Conservation (phyloP, 768 basidiomycete species). For the Tylopilus sp. region DNA sequence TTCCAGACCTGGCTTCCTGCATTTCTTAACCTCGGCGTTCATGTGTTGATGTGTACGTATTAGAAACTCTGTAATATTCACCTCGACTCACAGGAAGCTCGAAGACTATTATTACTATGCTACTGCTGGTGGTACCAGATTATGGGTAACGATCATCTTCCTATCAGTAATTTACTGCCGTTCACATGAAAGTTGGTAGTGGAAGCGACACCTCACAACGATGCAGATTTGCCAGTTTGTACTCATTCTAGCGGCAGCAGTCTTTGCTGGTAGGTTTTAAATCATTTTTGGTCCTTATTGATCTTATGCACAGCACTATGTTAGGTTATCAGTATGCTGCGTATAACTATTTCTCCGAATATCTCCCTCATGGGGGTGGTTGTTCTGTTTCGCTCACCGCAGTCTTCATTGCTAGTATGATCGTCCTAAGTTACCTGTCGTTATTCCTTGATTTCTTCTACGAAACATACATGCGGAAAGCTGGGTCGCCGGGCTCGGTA, state of each 20-base stretch:
- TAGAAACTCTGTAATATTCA: background rate
- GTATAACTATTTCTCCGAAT: constrained; percentile 15
- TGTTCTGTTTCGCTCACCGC: constrained; percentile 15
- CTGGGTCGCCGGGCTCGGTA: background rate
- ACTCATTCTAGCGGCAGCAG: constrained; percentile 7
- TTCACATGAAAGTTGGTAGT: constrained; percentile 5
- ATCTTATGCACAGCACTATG: background rate
- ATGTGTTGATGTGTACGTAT: constrained; percentile 91
- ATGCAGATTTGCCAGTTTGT: constrained; percentile 24
- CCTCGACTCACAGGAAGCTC: background rate
- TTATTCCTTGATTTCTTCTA: constrained; percentile 23
- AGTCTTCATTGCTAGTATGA: constrained; percentile 5
- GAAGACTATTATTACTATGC: constrained; percentile 98
- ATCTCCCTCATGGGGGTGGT: constrained; percentile 17
- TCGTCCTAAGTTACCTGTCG: constrained; percentile 18
- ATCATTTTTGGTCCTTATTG: background rate
- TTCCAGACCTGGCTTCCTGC: constrained; percentile 89
- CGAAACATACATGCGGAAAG: constrained; percentile 14
- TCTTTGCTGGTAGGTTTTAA: constrained; percentile 13
- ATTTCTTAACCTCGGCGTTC: constrained; percentile 81
- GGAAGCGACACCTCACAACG: constrained; percentile 24
- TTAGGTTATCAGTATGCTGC: constrained; percentile 20
- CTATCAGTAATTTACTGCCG: background rate
- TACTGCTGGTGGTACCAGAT: constrained; percentile 59
- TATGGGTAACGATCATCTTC: constrained; percentile 13